Conservation (phyloP, 2,329 filamentous ascomycete species). For the Pseudopithomyces maydicus region DNA sequence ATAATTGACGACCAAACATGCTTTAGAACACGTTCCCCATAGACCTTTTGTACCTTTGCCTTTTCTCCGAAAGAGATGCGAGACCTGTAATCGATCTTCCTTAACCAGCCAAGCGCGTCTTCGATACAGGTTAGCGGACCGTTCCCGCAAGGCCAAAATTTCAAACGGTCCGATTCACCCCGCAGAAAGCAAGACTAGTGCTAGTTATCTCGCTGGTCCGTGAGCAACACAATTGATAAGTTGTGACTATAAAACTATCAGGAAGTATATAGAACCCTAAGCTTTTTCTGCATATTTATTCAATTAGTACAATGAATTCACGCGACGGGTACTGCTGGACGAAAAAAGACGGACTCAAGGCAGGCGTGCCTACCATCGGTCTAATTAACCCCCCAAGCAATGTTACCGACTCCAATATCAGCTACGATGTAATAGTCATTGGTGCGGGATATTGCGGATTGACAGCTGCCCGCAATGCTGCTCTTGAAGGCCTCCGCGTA, state of each 20-base stretch:
- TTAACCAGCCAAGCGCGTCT: neutral
- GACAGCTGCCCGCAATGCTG: constrained; percentile 28
- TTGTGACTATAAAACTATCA: neutral
- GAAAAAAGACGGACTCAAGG: constrained; percentile 15
- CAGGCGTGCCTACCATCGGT: constrained; percentile 25
- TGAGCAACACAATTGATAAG: neutral
- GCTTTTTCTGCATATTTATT: neutral
- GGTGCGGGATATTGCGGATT: constrained; percentile 32
- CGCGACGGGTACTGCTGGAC: constrained; percentile 31
- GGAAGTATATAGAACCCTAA: neutral
- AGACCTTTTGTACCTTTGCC: no score
- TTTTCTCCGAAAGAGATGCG: neutral
- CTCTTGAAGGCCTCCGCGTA: constrained; percentile 27
- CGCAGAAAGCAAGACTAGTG: neutral
- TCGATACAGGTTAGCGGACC: neutral
- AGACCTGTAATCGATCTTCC: neutral
- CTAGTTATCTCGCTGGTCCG: neutral
- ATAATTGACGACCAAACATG: no score
- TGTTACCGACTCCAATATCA: constrained; percentile 11
- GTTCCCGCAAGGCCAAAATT: neutral
- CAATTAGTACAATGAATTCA: constrained; percentile 17
- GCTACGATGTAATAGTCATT: constrained; percentile 30
- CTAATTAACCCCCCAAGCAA: constrained; percentile 22
- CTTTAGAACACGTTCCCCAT: no score
- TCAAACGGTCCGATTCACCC: neutral